Evolutionary conservation across 768 basidiomycete genomes (phyloP).

Genomic region (Agaricus subrufescens): DNA sequence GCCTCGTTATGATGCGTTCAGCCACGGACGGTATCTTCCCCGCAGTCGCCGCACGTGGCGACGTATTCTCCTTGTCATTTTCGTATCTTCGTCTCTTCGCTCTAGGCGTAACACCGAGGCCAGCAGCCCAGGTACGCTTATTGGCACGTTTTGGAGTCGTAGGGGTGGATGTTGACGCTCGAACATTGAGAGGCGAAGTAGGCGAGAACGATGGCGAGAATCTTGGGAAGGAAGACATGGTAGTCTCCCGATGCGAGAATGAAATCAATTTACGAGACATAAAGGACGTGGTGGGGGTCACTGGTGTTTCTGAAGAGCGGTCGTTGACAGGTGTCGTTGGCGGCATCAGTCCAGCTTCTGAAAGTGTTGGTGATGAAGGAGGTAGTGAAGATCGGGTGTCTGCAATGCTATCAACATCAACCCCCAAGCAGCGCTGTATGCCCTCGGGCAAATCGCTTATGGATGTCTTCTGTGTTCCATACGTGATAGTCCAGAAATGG

Average conservation of each 20-base stretch:
- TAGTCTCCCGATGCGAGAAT: background rate
- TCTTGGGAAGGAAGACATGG: background rate
- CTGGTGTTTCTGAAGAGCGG: background rate
- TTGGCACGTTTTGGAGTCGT: slow-evolving; percentile 12
- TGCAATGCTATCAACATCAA: slow-evolving; percentile 7
- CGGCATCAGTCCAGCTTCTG: background rate
- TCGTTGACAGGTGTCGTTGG: background rate
- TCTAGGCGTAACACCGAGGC: slow-evolving; percentile 19
- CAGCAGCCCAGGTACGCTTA: slow-evolving; percentile 1
- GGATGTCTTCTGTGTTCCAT: slow-evolving; percentile 35
- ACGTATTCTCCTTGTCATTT: slow-evolving; percentile 62
- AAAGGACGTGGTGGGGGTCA: background rate
- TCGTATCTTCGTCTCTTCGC: slow-evolving; percentile 26
- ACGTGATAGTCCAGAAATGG: slow-evolving; percentile 58
- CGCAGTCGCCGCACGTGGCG: slow-evolving; percentile 24
- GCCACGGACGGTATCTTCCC: slow-evolving; percentile 29
- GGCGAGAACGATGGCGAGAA: slow-evolving; percentile 1
- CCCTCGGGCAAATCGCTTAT: slow-evolving; percentile 48
- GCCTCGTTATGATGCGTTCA: slow-evolving; percentile 41
- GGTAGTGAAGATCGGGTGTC: background rate
- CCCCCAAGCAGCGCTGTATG: slow-evolving; percentile 21
- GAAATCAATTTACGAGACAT: background rate
- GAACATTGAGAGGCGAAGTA: slow-evolving; percentile 4
- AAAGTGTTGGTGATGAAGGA: slow-evolving; percentile 8
- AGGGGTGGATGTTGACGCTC: background rate